Percentiles rank a stretch among this genome's conserved stretches.
These are phyloP conservation scores for Podaxis pistillaris DNA, from an alignment of 768 basidiomycete species.

Conservation along the genomic window DNA sequence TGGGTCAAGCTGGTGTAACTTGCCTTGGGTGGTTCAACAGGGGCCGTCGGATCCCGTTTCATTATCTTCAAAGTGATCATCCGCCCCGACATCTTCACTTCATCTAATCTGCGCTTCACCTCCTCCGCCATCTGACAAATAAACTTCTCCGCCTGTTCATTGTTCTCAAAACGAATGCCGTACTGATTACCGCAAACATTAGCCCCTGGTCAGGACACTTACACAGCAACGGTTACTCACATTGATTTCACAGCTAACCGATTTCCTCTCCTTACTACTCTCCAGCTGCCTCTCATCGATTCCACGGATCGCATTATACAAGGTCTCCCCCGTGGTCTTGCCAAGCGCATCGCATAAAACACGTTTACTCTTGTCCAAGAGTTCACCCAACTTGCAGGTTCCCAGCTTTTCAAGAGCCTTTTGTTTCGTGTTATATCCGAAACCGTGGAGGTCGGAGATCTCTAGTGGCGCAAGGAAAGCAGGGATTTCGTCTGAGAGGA, in stretches of 20 bases:
- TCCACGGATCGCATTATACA: constrained; percentile 83
- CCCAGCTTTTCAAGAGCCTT: constrained; percentile 84
- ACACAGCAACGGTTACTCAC: constrained; percentile 44
- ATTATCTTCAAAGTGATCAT: constrained; percentile 85
- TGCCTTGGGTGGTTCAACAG: constrained; percentile 90
- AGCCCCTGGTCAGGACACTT: background rate
- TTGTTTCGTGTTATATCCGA: constrained; percentile 71
- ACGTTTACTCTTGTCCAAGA: constrained; percentile 60
- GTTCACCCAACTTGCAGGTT: constrained; percentile 64
- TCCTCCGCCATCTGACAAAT: constrained; percentile 75
- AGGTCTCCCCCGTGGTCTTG: constrained; percentile 75
- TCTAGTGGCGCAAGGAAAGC: constrained; percentile 64
- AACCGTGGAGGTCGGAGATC: constrained; percentile 83
- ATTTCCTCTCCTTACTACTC: constrained; percentile 83
- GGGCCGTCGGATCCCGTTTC: constrained; percentile 82
- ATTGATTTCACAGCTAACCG: constrained; percentile 93
- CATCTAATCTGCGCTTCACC: constrained; percentile 69
- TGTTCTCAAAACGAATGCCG: constrained; percentile 88
- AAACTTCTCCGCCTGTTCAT: constrained; percentile 79
- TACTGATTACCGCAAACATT: constrained; percentile 51
- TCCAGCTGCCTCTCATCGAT: constrained; percentile 80
- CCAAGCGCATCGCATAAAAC: constrained; percentile 74
- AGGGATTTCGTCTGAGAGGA: constrained; percentile 51
- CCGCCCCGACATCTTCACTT: constrained; percentile 66
- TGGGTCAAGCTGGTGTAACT: constrained; percentile 11